phyloP scores from a whole-genome alignment of 768 basidiomycete genomes.

The Termitomyces sp. region DNA sequence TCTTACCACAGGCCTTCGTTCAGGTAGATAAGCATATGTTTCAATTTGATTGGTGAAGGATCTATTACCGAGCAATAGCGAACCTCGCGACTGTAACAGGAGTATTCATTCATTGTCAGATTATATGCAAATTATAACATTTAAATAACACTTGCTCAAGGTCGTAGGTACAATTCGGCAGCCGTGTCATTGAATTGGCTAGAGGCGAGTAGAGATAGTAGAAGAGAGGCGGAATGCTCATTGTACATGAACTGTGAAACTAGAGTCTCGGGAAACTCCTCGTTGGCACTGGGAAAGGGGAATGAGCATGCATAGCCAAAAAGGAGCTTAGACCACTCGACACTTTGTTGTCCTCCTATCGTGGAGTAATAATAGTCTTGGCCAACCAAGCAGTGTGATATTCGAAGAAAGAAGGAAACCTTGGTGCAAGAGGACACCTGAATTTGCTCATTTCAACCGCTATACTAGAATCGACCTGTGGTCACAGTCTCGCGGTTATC shows the following conservation, averaged over 20 bases:
- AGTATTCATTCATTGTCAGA: not conserved
- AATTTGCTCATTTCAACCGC: not conserved
- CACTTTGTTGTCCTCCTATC: not conserved
- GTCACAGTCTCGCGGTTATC: not conserved
- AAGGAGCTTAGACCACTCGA: not conserved
- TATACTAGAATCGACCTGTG: not conserved
- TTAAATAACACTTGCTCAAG: not conserved
- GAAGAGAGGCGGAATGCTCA: no score
- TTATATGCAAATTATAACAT: no score
- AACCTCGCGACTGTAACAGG: not conserved
- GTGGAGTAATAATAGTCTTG: not conserved
- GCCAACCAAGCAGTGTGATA: not conserved
- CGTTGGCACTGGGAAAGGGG: not conserved
- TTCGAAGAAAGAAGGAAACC: not conserved
- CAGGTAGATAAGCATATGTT: not conserved
- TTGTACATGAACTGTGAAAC: not conserved
- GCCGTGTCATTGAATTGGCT: not conserved
- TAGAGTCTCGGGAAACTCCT: not conserved
- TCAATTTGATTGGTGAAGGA: not conserved
- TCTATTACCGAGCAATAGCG: not conserved
- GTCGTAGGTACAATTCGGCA: not conserved
- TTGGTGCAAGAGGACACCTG: not conserved
- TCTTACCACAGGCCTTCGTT: constrained; percentile 1
- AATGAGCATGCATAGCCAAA: not conserved
- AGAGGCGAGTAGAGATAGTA: no score